These are phyloP conservation scores for Amylostereum areolatum DNA, from an alignment of 1,284 basidiomycete species.

Conservation along the genomic window DNA sequence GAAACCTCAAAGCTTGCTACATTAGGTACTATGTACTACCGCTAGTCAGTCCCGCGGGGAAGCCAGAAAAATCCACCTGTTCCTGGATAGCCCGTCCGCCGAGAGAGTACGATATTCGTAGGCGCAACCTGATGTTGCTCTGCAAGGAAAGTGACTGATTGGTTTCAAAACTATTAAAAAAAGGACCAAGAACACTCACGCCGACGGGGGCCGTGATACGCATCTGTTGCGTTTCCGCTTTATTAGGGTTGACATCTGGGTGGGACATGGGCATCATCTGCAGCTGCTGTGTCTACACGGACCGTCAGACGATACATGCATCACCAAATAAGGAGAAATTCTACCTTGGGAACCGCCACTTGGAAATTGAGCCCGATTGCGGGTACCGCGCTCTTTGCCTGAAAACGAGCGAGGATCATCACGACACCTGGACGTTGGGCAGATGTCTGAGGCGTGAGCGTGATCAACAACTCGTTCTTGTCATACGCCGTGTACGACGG, in stretches of 20 bases:
- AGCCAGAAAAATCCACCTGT: conserved; percentile 91
- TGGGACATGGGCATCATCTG: conserved; percentile 99
- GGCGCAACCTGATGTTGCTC: conserved; percentile 79
- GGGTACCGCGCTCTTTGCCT: conserved; percentile 48
- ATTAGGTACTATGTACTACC: conserved; percentile 11
- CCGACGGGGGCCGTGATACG: conserved; percentile 84
- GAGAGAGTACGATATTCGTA: conserved; percentile 77
- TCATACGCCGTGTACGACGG: conserved; percentile 86
- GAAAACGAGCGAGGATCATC: conserved; percentile 88
- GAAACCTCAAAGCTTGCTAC: too few species aligned
- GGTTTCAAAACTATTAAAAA: background rate
- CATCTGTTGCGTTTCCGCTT: conserved; percentile 92
- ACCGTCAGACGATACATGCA: background rate
- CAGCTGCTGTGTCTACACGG: conserved; percentile 85
- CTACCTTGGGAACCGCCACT: conserved; percentile 94
- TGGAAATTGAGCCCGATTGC: conserved; percentile 83
- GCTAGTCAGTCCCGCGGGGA: conserved; percentile 76
- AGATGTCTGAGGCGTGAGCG: conserved; percentile 82
- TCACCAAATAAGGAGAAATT: conserved; percentile 7
- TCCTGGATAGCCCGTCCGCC: conserved; percentile 76
- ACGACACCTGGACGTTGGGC: conserved; percentile 79
- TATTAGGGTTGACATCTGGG: conserved; percentile 70
- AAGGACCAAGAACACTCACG: conserved; percentile 42
- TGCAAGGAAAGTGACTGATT: conserved; percentile 24
- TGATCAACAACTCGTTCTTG: conserved; percentile 85